Conservation (phyloP, 2,329 filamentous ascomycete species). For the Aspergillus sp. region DNA sequence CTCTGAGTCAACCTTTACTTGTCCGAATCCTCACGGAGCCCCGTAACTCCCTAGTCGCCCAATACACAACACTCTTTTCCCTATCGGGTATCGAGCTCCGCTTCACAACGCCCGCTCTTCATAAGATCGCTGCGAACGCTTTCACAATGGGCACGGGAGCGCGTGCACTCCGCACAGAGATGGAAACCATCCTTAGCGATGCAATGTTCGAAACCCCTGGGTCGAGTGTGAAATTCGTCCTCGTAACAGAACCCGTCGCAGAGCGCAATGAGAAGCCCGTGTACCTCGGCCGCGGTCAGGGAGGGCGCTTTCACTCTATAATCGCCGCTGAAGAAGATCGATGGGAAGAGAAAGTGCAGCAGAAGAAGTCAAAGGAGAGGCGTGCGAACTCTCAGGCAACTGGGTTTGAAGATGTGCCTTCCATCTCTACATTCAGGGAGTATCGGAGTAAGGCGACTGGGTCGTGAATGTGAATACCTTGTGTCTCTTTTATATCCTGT, state of each 20-base stretch:
- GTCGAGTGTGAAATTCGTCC: constrained; percentile 65
- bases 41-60: constrained; percentile 79
- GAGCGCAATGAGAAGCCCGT: constrained; percentile 57
- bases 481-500: not conserved
- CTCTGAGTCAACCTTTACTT: constrained; percentile 67
- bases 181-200: constrained; percentile 75
- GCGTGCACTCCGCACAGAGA: constrained; percentile 73
- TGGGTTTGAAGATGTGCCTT: constrained; percentile 13
- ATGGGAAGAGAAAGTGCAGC: constrained; percentile 46
- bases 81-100: constrained; percentile 74
- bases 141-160: constrained; percentile 74
- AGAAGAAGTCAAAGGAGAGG: constrained; percentile 30
- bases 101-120: constrained; percentile 80
- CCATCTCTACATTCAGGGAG: constrained; percentile 43
- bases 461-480: constrained; percentile 13
- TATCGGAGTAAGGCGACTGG: constrained; percentile 42
- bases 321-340: constrained; percentile 52
- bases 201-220: constrained; percentile 78
- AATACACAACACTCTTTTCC: constrained; percentile 86
- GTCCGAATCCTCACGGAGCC: constrained; percentile 91
- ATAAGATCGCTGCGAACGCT: constrained; percentile 74
- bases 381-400: constrained; percentile 17
- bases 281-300: constrained; percentile 53
- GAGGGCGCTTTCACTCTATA: constrained; percentile 51
- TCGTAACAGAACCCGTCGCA: constrained; percentile 71